phyloP scores from a whole-genome alignment of 495 filamentous ascomycete genomes.

The Xylaria longipes region DNA sequence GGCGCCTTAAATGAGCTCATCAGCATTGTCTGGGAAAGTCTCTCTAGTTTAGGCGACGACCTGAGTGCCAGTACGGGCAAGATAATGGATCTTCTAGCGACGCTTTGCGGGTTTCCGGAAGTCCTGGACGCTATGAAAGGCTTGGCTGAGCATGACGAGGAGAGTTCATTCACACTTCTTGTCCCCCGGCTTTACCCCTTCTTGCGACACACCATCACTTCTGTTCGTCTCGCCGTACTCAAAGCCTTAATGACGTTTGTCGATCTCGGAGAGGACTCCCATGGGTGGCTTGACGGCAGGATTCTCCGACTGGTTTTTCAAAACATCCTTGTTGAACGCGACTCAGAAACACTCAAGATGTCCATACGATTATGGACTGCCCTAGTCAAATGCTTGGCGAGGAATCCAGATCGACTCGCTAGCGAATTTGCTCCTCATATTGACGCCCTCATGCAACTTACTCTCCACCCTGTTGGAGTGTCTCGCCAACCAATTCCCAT shows the following conservation, averaged over 20 bases:
- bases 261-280: slow-evolving; percentile 80
- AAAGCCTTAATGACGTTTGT: slow-evolving; percentile 93
- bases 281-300: slow-evolving; percentile 91
- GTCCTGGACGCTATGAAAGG: slow-evolving; percentile 93
- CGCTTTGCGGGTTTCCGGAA: slow-evolving; percentile 91
- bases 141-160: slow-evolving; percentile 81
- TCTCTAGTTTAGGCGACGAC: slow-evolving; percentile 94
- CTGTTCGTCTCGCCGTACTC: slow-evolving; percentile 89
- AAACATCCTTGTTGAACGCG: slow-evolving; percentile 91
- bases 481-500: slow-evolving; percentile 88
- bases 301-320: slow-evolving; percentile 90
- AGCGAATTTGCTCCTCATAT: slow-evolving; percentile 73
- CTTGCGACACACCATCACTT: slow-evolving; percentile 94
- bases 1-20: slow-evolving; percentile 79
- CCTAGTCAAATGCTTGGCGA: slow-evolving; percentile 70
- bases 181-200: slow-evolving; percentile 96
- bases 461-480: slow-evolving; percentile 89
- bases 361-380: slow-evolving; percentile 89
- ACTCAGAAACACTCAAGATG: slow-evolving; percentile 72
- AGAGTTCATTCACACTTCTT: slow-evolving; percentile 86
- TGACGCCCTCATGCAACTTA: slow-evolving; percentile 76
- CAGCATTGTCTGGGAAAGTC: slow-evolving; percentile 94
- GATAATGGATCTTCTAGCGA: slow-evolving; percentile 97
- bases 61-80: slow-evolving; percentile 95
- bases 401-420: slow-evolving; percentile 62